A percentile compares a stretch with the other conserved stretches of the same genome.
Evolutionary conservation across 2,329 filamentous ascomycete species (phyloP).

Genomic region (Boeremia exigua): DNA sequence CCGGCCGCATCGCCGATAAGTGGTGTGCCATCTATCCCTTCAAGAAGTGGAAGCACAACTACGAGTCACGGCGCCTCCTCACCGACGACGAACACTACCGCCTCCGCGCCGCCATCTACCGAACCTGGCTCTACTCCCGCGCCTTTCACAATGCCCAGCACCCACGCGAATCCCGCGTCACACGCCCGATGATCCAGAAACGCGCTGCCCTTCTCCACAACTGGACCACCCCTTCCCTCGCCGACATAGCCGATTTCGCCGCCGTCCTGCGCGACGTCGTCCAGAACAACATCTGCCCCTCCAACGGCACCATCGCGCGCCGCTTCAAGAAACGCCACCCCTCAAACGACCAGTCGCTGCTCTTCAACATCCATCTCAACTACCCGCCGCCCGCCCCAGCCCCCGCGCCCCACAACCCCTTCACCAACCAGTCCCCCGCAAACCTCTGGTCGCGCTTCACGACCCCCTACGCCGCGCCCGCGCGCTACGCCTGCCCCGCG

Average conservation of each 20-base stretch:
- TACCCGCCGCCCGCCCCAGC: slow-evolving; percentile 49
- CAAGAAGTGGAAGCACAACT: slow-evolving; percentile 68
- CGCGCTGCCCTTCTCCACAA: slow-evolving; percentile 65
- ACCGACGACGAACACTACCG: slow-evolving; percentile 56
- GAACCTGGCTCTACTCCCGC: slow-evolving; percentile 65
- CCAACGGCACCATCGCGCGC: slow-evolving; percentile 64
- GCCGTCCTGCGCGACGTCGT: slow-evolving; percentile 62
- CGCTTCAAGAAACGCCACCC: slow-evolving; percentile 65
- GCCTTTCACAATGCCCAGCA: slow-evolving; percentile 63
- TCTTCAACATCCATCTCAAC: slow-evolving; percentile 62
- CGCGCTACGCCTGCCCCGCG: slow-evolving; percentile 37
- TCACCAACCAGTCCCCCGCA: slow-evolving; percentile 29
- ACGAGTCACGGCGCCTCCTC: slow-evolving; percentile 61
- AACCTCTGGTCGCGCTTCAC: slow-evolving; percentile 47
- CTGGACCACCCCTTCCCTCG: slow-evolving; percentile 62
- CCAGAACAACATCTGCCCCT: slow-evolving; percentile 65
- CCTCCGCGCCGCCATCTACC: slow-evolving; percentile 64
- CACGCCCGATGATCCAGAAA: slow-evolving; percentile 56
- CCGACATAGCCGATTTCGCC: slow-evolving; percentile 66
- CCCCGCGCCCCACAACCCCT: slow-evolving; percentile 42
- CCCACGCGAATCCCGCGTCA: slow-evolving; percentile 57
- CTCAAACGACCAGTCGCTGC: slow-evolving; percentile 55
- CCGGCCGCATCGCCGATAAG: slow-evolving; percentile 61
- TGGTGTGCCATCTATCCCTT: slow-evolving; percentile 68
- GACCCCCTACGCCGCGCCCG: slow-evolving; percentile 49